Conservation (phyloP, 2,329 filamentous ascomycete genomes). For the Coleophoma eucalyptorum region DNA sequence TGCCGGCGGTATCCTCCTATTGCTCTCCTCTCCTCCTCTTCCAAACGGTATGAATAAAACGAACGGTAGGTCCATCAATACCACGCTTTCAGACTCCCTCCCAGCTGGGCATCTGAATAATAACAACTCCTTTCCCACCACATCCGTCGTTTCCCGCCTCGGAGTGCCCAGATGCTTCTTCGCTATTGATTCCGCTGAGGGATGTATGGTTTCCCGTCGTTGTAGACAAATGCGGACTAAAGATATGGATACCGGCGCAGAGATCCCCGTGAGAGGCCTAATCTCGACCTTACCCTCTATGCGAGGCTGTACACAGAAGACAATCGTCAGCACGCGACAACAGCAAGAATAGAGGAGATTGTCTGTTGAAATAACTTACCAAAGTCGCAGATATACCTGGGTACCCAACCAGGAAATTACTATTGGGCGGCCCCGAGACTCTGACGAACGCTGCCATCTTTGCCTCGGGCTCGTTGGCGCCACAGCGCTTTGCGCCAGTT, state of each 20-base stretch:
- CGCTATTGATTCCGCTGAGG: conserved; percentile 87
- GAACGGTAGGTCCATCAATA: conserved; percentile 96
- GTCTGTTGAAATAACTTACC: conserved; percentile 50
- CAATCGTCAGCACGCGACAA: not conserved
- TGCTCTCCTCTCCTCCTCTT: conserved; percentile 83
- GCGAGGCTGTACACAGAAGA: conserved; percentile 62
- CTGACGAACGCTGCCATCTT: conserved; percentile 79
- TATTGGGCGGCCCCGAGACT: conserved; percentile 95
- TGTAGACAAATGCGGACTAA: conserved; percentile 93
- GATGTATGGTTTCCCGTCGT: conserved; percentile 92
- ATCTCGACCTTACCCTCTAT: conserved; percentile 99
- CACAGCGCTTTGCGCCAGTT: conserved; percentile 1
- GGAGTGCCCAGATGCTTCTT: conserved; percentile 90
- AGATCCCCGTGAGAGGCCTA: conserved; percentile 77
- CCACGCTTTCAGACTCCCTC: conserved; percentile 80
- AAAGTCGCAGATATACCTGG: conserved; percentile 96
- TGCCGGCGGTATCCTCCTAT: conserved; percentile 84
- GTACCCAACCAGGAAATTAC: conserved; percentile 94
- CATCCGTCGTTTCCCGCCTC: conserved; percentile 83
- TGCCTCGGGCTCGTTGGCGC: conserved; percentile 16
- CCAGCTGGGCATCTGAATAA: conserved; percentile 83
- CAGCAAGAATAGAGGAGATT: no score
- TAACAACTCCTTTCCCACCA: conserved; percentile 93
- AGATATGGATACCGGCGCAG: conserved; percentile 85
- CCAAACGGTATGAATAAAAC: conserved; percentile 97